These are phyloP conservation scores for Paxillus ammoniavirescens DNA, from an alignment of 768 basidiomycete genomes.

Conservation along the genomic window DNA sequence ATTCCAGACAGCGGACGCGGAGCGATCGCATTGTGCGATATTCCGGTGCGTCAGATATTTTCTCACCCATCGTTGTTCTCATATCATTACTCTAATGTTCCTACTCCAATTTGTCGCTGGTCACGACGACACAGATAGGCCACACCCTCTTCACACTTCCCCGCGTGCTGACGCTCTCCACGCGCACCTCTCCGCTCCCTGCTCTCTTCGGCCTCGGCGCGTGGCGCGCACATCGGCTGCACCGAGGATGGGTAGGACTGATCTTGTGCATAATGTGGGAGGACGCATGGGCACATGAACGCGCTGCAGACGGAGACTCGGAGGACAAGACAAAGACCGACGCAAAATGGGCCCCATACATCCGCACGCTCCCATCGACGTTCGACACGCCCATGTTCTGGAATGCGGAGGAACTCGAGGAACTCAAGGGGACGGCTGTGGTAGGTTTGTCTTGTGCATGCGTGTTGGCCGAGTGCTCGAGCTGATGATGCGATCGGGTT, in stretches of 20 bases:
- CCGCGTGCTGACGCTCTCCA: conserved; percentile 71
- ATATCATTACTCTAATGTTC: neutral
- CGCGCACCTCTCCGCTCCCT: conserved; percentile 69
- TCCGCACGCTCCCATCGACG: conserved; percentile 51
- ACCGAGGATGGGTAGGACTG: conserved; percentile 80
- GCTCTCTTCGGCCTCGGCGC: conserved; percentile 52
- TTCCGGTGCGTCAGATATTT: conserved; percentile 51
- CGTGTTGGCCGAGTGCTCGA: neutral
- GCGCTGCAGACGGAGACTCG: conserved; percentile 25
- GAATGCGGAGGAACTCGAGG: conserved; percentile 66
- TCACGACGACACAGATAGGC: conserved; percentile 50
- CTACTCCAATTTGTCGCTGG: neutral
- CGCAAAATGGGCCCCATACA: conserved; percentile 24
- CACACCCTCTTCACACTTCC: conserved; percentile 83
- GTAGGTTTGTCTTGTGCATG: conserved; percentile 55
- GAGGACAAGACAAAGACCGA: neutral
- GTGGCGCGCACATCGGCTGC: conserved; percentile 62
- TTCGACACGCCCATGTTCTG: conserved; percentile 98
- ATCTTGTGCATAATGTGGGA: conserved; percentile 99
- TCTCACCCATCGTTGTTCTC: neutral
- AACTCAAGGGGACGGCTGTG: conserved; percentile 83
- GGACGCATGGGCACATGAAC: conserved; percentile 57
- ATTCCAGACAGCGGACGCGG: conserved; percentile 65
- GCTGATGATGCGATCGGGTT: neutral
- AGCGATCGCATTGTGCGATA: conserved; percentile 68